These are phyloP conservation scores for Flaveria ramosissima DNA, from an alignment of 129 eudicot species.

Conservation along the genomic window DNA sequence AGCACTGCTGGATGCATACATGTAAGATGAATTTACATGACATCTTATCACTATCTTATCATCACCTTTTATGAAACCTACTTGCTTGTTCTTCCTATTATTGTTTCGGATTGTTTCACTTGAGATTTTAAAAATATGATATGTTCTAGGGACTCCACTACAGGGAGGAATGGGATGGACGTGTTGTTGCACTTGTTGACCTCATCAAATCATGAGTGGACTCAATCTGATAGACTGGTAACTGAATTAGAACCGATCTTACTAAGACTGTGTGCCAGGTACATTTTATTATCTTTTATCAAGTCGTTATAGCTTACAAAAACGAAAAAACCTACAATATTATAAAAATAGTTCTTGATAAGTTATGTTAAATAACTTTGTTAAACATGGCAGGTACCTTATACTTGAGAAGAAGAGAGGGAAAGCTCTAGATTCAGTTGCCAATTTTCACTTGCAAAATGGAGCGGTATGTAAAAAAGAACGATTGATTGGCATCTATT, in stretches of 20 bases:
- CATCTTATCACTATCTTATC: neutral
- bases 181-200: slow-evolving; percentile 68
- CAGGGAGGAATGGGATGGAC: slow-evolving; percentile 66
- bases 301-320: neutral
- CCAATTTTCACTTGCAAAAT: slow-evolving; percentile 96
- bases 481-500: neutral
- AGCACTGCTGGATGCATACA: slow-evolving; percentile 49
- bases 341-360: neutral
- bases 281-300: slow-evolving; percentile 13
- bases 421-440: slow-evolving; percentile 92
- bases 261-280: slow-evolving; percentile 90
- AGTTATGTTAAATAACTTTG: slow-evolving; percentile 9
- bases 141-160: slow-evolving; percentile 49
- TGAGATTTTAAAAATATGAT: slow-evolving; percentile 6
- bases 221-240: slow-evolving; percentile 49
- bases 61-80: slow-evolving; percentile 6
- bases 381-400: slow-evolving; percentile 61
- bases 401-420: slow-evolving; percentile 91
- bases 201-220: slow-evolving; percentile 60
- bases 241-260: slow-evolving; percentile 52
- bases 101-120: neutral
- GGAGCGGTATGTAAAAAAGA: slow-evolving; percentile 72
- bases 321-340: neutral
- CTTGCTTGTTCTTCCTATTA: neutral
- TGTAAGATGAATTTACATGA: slow-evolving; percentile 43